Evolutionary conservation across 257 asterid species (phyloP), one percentile per base, ranked within the genome.

Genomic region (Primulina huaijiensis): DNA sequence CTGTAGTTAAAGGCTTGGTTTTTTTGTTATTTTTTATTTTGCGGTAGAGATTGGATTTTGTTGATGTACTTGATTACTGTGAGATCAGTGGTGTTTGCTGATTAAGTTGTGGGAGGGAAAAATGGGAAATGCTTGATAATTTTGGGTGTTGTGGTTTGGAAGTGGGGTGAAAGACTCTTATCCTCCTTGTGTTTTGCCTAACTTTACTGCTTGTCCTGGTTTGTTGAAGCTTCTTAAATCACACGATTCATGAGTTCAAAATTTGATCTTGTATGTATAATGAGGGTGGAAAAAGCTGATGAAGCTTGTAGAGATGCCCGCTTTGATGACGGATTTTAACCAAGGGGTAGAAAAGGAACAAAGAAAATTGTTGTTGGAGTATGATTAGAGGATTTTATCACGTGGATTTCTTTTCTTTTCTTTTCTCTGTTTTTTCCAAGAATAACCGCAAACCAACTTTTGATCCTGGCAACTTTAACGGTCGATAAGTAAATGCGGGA

Each of bases 1-100:
- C 93, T 89, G 87, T 79, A 61, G 73, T 64, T 73, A 23, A 75
- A 57, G 37, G 74, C 46, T 78, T 76, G 8, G 71, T 72, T 85
- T 77, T 74, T 74, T 83, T 77, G n/a, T n/a, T n/a, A n/a, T n/a
- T n/a, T n/a, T n/a, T n/a, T n/a, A n/a, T 74, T 74, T 21, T n/a
- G 65, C 46, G 25, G 31, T 71, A 14, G 74, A 72, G 82, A 73
- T 74, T 69, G 68, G 50, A 65, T 74, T 73, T 69, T 33, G 66
- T 73, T 75, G 67, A 52, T 70, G 70, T 65, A 40, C 69, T 59
- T 79, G 57, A 67, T 69, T 74, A 60, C 34, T 74, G 59, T 20
- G 68, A 73, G 82, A 75, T 79, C 74, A 79, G 67, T 72, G 43
- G 12, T 37, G 38, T 58, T 37, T n/a, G 52, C 27, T 56, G 70